phyloP scores from a whole-genome alignment of 1,139 yeast genomes.

The Starmera stellimalicola region DNA sequence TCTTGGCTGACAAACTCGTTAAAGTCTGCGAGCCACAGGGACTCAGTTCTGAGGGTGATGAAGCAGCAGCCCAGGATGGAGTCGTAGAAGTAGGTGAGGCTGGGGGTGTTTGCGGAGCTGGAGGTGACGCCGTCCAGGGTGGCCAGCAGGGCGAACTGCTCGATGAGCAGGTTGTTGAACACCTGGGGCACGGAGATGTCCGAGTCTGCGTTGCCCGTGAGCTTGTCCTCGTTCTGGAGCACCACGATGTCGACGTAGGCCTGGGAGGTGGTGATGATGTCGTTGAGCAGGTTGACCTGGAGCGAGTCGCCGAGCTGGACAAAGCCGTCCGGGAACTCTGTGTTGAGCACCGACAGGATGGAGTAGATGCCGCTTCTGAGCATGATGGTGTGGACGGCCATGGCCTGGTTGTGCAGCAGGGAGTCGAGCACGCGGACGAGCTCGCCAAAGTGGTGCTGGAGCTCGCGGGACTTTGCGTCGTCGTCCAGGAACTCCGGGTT shows the following conservation, averaged over 20 bases:
- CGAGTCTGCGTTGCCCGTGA: slow-evolving; percentile 7
- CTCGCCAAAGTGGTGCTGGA: slow-evolving; percentile 15
- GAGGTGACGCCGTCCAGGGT: slow-evolving; percentile 9
- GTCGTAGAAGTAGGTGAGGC: slow-evolving; percentile 5
- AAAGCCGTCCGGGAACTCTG: slow-evolving; percentile 23
- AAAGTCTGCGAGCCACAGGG: slow-evolving; percentile 41
- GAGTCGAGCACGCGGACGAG: slow-evolving; percentile 15
- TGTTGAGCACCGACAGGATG: slow-evolving; percentile 21
- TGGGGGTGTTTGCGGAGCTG: slow-evolving; percentile 5
- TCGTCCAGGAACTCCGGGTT: slow-evolving; percentile 40
- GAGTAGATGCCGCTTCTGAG: slow-evolving; percentile 20
- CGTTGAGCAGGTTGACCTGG: slow-evolving; percentile 14
- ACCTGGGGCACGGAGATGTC: slow-evolving; percentile 7
- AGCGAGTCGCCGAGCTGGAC: slow-evolving; percentile 11
- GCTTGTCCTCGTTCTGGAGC: slow-evolving; percentile 5
- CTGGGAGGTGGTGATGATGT: slow-evolving; percentile 12
- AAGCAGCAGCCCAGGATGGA: slow-evolving; percentile 7
- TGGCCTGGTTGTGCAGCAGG: slow-evolving; percentile 9
- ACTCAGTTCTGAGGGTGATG: slow-evolving; percentile 19
- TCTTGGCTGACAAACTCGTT: slow-evolving; percentile 66
- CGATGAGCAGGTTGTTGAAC: slow-evolving; percentile 24
- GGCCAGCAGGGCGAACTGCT: slow-evolving; percentile 22
- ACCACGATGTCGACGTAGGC: slow-evolving; percentile 8
- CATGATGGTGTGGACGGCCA: slow-evolving; percentile 8
- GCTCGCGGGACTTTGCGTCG: slow-evolving; percentile 21